Percentiles rank a stretch among this genome's conserved stretches.
These are phyloP conservation scores for Kazachstania africana DNA, from an alignment of 805 yeast genomes.

Conservation along the genomic window DNA sequence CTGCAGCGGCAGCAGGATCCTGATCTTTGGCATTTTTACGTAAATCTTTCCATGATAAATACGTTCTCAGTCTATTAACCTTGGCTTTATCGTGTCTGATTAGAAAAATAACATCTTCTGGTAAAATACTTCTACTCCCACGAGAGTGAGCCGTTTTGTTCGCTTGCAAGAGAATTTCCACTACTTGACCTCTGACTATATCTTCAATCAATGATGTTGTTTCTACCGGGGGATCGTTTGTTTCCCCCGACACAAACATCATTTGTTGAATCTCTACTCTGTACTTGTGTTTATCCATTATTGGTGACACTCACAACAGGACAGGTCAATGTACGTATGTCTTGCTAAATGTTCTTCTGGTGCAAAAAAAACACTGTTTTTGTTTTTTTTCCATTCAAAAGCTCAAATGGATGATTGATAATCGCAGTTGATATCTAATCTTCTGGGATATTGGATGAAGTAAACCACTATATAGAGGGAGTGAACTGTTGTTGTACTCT, in stretches of 20 bases:
- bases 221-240: slow-evolving; percentile 86
- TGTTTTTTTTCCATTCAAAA: too few species aligned
- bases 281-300: slow-evolving; percentile 48
- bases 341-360: too few species aligned
- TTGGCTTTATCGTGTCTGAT: slow-evolving; percentile 91
- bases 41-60: slow-evolving; percentile 93
- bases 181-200: slow-evolving; percentile 88
- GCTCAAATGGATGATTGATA: too few species aligned
- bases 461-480: too few species aligned
- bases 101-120: slow-evolving; percentile 87
- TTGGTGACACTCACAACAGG: too few species aligned
- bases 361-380: too few species aligned
- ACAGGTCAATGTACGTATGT: too few species aligned
- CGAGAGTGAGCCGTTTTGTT: slow-evolving; percentile 65
- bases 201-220: slow-evolving; percentile 92
- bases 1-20: slow-evolving; percentile 47
- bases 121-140: slow-evolving; percentile 73
- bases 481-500: too few species aligned
- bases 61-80: slow-evolving; percentile 81
- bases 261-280: slow-evolving; percentile 91
- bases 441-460: too few species aligned
- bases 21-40: slow-evolving; percentile 69
- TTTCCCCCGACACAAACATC: slow-evolving; percentile 98
- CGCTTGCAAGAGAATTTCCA: slow-evolving; percentile 69
- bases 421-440: too few species aligned